phyloP scores from a whole-genome alignment of 2,329 filamentous ascomycete species.

The Aspergillus brunneoviolaceus region DNA sequence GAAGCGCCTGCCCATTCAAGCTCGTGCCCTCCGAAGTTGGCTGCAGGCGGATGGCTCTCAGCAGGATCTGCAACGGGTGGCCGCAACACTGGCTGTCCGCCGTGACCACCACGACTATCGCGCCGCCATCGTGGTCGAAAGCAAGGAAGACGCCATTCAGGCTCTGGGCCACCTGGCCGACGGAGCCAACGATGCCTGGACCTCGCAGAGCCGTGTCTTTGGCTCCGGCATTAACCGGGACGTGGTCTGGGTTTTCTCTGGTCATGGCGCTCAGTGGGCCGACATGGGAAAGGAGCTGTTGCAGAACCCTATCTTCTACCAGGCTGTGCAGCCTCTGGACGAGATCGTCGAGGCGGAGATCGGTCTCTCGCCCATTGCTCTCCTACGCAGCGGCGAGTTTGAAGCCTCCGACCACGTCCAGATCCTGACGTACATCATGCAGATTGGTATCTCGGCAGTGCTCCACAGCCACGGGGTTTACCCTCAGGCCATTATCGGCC shows the following conservation, averaged over 20 bases:
- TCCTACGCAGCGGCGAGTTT: constrained; percentile 5
- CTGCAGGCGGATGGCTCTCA: constrained; percentile 14
- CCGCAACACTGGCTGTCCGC: constrained; percentile 29
- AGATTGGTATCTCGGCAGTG: constrained; percentile 31
- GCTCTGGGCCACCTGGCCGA: too few species aligned
- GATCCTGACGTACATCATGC: constrained; percentile 33
- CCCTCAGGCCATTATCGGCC: constrained; percentile 42
- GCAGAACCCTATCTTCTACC: constrained; percentile 12
- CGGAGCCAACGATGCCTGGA: constrained; percentile 3
- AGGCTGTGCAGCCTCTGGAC: constrained; percentile 30
- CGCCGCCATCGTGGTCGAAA: constrained; percentile 24
- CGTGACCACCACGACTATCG: constrained; percentile 37
- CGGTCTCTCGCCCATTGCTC: constrained; percentile 5
- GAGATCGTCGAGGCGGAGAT: constrained; percentile 21
- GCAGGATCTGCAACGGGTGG: constrained; percentile 22
- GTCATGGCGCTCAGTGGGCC: constrained; percentile 45
- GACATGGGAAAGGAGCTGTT: constrained; percentile 43
- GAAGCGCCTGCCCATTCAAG: constrained; percentile 27
- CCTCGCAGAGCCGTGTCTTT: constrained; percentile 10
- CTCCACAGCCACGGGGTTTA: constrained; percentile 31
- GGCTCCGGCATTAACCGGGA: constrained; percentile 21
- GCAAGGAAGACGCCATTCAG: constrained; percentile 20
- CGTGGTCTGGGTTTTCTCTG: constrained; percentile 41
- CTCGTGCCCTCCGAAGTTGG: constrained; percentile 5
- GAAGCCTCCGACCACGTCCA: constrained; percentile 12